phyloP scores from a whole-genome alignment of 2,329 filamentous ascomycete genomes.

The Penicillium sp. region DNA sequence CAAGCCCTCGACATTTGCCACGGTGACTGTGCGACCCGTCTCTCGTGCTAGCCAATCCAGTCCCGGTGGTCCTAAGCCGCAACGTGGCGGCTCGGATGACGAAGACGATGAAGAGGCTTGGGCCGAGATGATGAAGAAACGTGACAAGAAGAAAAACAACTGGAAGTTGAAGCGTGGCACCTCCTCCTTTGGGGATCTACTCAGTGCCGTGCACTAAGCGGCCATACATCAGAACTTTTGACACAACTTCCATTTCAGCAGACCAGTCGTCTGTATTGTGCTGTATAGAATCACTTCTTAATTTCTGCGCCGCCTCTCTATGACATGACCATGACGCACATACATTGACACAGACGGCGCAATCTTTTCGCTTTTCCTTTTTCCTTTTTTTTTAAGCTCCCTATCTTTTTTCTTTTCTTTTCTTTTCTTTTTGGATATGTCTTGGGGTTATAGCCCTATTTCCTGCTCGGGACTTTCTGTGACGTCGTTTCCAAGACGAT shows the following conservation, averaged over 20 bases:
- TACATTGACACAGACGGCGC: slow-evolving; percentile 11
- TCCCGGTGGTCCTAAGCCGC: slow-evolving; percentile 13
- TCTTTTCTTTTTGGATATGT: slow-evolving; percentile 1
- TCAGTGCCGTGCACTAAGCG: slow-evolving; percentile 37
- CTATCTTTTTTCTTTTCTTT: neutral
- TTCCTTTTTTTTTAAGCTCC: neutral
- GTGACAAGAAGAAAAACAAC: slow-evolving; percentile 49
- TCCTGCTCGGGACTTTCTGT: neutral
- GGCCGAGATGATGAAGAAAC: slow-evolving; percentile 52
- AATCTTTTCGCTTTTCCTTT: neutral
- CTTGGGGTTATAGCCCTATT: too few species aligned
- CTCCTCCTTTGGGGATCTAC: slow-evolving; percentile 36
- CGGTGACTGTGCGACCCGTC: slow-evolving; percentile 31
- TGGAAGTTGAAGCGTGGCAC: slow-evolving; percentile 47
- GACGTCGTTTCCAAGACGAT: slow-evolving; percentile 3
- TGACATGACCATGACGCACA: slow-evolving; percentile 21
- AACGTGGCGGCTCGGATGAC: slow-evolving; percentile 37
- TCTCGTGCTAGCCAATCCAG: slow-evolving; percentile 23
- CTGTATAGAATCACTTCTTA: slow-evolving; percentile 19
- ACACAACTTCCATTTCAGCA: neutral
- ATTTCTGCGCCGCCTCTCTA: slow-evolving; percentile 3
- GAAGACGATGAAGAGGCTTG: slow-evolving; percentile 51
- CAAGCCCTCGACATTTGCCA: slow-evolving; percentile 29
- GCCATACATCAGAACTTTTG: neutral
- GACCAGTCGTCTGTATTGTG: slow-evolving; percentile 2